Conservation (phyloP, 148 eudicot species). For the Vaccinium vitisidaea region DNA sequence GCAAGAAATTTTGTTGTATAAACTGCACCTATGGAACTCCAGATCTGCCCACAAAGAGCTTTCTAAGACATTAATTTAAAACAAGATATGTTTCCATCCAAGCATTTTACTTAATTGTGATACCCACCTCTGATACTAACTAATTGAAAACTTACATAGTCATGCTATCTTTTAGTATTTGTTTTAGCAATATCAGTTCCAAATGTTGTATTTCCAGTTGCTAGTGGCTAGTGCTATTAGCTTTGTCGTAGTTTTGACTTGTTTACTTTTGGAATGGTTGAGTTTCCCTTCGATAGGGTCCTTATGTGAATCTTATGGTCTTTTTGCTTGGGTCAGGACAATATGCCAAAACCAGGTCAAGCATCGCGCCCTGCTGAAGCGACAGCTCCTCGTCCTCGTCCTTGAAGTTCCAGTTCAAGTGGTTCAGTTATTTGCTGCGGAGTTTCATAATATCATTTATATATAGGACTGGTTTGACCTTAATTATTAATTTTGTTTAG, state of each 20-base stretch:
- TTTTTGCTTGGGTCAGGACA: constrained; percentile 17
- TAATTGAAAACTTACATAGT: not conserved
- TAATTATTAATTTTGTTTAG: not conserved
- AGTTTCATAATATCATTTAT: not conserved
- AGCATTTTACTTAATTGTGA: not conserved
- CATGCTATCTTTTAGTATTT: not conserved
- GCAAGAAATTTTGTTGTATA: not conserved
- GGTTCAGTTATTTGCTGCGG: not conserved
- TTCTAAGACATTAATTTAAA: not conserved
- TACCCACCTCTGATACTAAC: not conserved
- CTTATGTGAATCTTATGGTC: not conserved
- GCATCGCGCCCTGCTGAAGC: constrained; percentile 27
- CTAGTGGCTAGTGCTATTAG: not conserved
- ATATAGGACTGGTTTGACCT: constrained; percentile 12
- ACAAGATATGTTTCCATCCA: not conserved
- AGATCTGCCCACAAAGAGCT: not conserved
- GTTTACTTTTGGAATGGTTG: not conserved
- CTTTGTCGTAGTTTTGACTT: not conserved
- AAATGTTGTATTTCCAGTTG: not conserved
- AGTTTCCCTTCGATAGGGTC: not conserved
- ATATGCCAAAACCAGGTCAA: constrained; percentile 21
- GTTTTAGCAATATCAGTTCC: not conserved
- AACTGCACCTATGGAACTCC: not conserved
- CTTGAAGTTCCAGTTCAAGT: constrained; percentile 19
- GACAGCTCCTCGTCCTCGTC: constrained; percentile 17